phyloP scores from a whole-genome alignment of 176 grass and related monocot genomes.

The Paspalum notatum region DNA sequence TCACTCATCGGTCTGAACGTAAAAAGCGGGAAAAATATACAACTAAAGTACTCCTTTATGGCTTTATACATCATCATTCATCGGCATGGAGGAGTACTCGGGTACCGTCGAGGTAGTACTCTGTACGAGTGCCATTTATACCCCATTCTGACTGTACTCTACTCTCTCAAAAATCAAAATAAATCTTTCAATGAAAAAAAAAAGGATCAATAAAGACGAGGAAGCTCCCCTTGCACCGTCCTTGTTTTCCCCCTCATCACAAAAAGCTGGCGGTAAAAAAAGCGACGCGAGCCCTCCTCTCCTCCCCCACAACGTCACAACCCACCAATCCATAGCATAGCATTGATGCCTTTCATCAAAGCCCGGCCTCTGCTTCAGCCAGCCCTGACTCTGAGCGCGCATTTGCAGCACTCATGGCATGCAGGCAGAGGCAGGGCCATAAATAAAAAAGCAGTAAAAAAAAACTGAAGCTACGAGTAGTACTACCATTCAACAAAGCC shows the following conservation, averaged over 20 bases:
- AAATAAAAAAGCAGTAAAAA: not conserved
- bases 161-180: too few relatives aligned
- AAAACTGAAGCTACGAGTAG: not conserved
- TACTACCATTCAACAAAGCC: too few relatives aligned
- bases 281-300: not conserved
- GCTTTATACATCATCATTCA: not conserved
- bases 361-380: not conserved
- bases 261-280: slow-evolving; percentile 29
- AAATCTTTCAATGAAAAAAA: slow-evolving; percentile 12
- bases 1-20: too few relatives aligned
- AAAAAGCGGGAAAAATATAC: too few relatives aligned
- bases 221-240: slow-evolving; percentile 26
- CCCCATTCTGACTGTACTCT: not conserved
- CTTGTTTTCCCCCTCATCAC: slow-evolving; percentile 14
- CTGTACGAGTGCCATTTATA: not conserved
- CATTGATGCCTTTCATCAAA: slow-evolving; percentile 32
- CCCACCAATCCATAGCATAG: too few relatives aligned
- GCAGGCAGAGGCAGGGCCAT: not conserved
- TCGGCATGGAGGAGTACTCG: not conserved
- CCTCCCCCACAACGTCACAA: too few relatives aligned
- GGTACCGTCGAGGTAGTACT: not conserved
- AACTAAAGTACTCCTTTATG: too few relatives aligned
- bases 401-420: slow-evolving; percentile 12
- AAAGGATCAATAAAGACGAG: not conserved
- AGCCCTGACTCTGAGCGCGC: not conserved